phyloP scores from a whole-genome alignment of 495 filamentous ascomycete genomes.

The Apodospora peruviana region DNA sequence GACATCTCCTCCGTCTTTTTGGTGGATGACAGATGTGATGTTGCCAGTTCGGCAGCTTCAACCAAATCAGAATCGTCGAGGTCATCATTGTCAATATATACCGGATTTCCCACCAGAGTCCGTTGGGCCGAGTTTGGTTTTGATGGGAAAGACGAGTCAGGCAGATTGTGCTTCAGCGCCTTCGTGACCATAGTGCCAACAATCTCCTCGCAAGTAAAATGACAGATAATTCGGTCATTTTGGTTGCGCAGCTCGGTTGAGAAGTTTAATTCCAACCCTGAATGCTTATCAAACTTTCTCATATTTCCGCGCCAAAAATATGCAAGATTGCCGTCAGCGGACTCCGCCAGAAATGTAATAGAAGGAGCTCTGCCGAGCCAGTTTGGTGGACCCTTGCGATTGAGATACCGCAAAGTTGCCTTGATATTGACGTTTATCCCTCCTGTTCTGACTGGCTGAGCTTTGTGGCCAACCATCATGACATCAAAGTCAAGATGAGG shows the following conservation, averaged over 20 bases:
- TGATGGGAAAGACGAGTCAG: constrained; percentile 46
- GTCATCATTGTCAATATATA: constrained; percentile 14
- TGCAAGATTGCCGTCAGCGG: constrained; percentile 64
- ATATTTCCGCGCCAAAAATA: constrained; percentile 76
- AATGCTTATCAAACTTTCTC: constrained; percentile 52
- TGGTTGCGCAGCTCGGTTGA: constrained; percentile 48
- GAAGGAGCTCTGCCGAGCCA: constrained; percentile 61
- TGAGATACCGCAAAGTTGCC: constrained; percentile 66
- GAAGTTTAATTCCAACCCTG: constrained; percentile 56
- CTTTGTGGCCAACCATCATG: constrained; percentile 21
- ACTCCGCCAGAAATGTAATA: constrained; percentile 71
- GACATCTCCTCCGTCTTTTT: background rate
- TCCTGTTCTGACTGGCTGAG: constrained; percentile 6
- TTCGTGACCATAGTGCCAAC: constrained; percentile 70
- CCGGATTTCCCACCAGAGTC: no score
- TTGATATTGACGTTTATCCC: constrained; percentile 56
- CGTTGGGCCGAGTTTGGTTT: background rate
- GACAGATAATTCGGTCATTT: constrained; percentile 59
- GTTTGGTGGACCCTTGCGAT: constrained; percentile 53
- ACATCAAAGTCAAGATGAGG: constrained; percentile 61
- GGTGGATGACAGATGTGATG: constrained; percentile 2
- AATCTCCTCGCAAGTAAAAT: constrained; percentile 84
- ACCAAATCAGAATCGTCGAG: constrained; percentile 21
- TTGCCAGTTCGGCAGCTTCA: constrained; percentile 15
- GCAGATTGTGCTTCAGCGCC: constrained; percentile 57